Evolutionary conservation across 805 yeast species (phyloP), one percentile per base, ranked within the genome.

Genomic region (Candida cerambycidarum): DNA sequence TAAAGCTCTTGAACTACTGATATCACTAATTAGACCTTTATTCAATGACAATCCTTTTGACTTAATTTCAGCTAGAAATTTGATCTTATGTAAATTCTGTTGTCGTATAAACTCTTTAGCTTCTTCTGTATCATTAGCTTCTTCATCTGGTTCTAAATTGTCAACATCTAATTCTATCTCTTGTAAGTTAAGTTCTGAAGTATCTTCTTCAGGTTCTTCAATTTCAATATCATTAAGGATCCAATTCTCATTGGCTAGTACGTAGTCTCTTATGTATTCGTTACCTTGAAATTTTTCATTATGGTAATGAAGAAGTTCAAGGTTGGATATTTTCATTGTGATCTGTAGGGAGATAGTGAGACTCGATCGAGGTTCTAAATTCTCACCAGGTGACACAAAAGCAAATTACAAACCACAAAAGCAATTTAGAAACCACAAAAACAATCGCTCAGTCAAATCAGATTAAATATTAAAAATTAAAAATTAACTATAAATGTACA

Each of bases 31-130:
- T 4, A 32, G 10, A 12, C 16, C 35, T 14, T 34, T 25, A 13
- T 36, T 36, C 11, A 36, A 17, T 3, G 24, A 4, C 15, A 58
- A 35, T 1, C 64, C 63, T 40, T 53, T 58, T 12, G 47, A 38
- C 18, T 45, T 33, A 15, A 63, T 54, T 38, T 64, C 68, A 13
- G 52, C 39, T 15, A 54, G 41, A 38, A 64, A 64, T 17, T 52
- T 49, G 13, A 34, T 42, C 35, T 39, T 47, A 35, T 64, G 68
- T 7, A 41, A 38, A 34, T 48, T 37, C 41, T 57, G 62, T 13
- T 28, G 30, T 19, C 7, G 44, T 19, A 45, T 32, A 13, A 32
- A 41, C 11, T 33, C 31, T 16, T 34, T 13, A 2, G 40, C 15
- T 24, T 17, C 40, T 15, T 30, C 28, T 19, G 18, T 27, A n/a